Base-by-base conservation (phyloP, 768 basidiomycete species). In the Scleroderma bovista region DNA sequence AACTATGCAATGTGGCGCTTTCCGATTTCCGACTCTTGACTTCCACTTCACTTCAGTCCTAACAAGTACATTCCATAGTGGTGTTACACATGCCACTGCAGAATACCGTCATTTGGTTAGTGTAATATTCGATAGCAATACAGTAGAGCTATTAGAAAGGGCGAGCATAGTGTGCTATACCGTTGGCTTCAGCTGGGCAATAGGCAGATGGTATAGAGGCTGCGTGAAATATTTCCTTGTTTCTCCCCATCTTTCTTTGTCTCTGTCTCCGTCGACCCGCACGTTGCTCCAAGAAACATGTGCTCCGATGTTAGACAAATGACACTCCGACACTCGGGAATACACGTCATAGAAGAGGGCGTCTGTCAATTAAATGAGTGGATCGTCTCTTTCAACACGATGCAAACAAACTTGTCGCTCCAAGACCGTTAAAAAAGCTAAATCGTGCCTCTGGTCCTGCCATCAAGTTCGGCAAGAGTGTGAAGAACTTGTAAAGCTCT, bases 401-500 rank as follows among this genome's bases (percentile, higher is more conserved):
- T 33, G 44, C 36, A 32, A 20, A 71, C 85, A 64, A 61, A 88
- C 91, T 93, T 8, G 93, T 97, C 26, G 94, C 95, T 15, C 91
- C 96, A 9, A 99, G 78, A 12, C 96, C 96, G 61, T 99, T 92
- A 77, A 98, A 99, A 70, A 98, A 99, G 52, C 92, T 86, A 63
- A 94, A 89, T 15, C 81, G 75, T n/a, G 87, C 85, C 13, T 82
- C 73, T n/a, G 81, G 77, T 13, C 83, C 82, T 19, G 76, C 75
- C 15, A 97, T 73, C 5, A 99, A 74, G 57, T 87, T 75, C 3
- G 90, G 91, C 2, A 96, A 66, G 40, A 77, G 72, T 48, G 83
- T 80, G 66, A 99, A 97, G 70, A 98, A 95, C 26, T 72, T 71
- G 57, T 79, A 80, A 34, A 98, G 76, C 53, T 86, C 86, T 73